A percentile compares a stretch with the other conserved stretches of the same genome.
These are phyloP conservation scores for Fraxinus nigra DNA, from an alignment of 305 asterid species.

Conservation along the genomic window DNA sequence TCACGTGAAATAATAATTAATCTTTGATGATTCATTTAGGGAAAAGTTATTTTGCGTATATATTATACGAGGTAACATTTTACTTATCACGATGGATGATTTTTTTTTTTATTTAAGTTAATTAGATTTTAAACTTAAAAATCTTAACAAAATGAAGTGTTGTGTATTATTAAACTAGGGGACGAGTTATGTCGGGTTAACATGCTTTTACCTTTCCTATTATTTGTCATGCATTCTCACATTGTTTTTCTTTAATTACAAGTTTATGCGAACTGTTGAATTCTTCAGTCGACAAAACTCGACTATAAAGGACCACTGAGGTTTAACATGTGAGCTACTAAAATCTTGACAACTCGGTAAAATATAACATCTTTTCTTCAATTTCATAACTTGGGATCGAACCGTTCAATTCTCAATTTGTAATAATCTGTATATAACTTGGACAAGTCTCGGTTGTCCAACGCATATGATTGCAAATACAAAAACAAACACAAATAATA, in stretches of 20 bases:
- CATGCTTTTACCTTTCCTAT: neutral
- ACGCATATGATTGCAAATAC: neutral
- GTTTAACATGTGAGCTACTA: neutral
- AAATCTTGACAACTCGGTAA: neutral
- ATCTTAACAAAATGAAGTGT: neutral
- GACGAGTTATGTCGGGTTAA: neutral
- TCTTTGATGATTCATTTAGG: neutral
- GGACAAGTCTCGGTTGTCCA: neutral
- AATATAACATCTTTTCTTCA: neutral
- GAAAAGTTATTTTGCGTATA: neutral
- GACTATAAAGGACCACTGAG: neutral
- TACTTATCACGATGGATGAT: neutral
- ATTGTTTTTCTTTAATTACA: neutral
- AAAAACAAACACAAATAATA: too few species aligned
- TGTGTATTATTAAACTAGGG: neutral
- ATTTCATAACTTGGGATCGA: neutral
- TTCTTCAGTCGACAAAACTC: neutral
- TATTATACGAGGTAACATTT: neutral
- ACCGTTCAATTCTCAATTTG: neutral
- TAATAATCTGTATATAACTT: too few species aligned
- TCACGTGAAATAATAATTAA: slow-evolving; percentile 13
- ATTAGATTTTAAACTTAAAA: neutral
- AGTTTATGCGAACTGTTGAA: neutral
- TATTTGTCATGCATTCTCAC: neutral
- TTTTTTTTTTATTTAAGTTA: neutral